Conservation (phyloP, 331 rosid species). For the Acacia concinna region DNA sequence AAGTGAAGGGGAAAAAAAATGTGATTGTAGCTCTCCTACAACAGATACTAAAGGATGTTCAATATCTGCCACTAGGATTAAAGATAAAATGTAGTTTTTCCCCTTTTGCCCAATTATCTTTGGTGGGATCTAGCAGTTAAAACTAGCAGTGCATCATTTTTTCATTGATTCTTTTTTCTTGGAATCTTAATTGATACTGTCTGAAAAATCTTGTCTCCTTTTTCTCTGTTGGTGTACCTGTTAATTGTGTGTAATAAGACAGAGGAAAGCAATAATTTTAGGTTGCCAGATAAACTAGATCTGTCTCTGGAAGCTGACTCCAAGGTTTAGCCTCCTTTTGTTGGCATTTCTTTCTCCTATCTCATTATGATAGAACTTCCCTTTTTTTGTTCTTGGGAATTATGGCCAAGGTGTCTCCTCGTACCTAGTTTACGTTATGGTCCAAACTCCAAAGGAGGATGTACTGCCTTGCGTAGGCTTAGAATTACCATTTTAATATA, state of each 20-base stretch:
- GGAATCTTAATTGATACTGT: constrained; percentile 49
- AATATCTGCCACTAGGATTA: constrained; percentile 78
- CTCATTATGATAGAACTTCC: background rate
- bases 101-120: constrained; percentile 48
- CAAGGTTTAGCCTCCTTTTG: background rate
- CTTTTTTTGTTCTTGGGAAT: background rate
- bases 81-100: constrained; percentile 60
- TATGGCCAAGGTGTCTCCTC: background rate
- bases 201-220: constrained; percentile 18
- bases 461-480: background rate
- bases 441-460: background rate
- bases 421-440: background rate
- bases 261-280: constrained; percentile 34
- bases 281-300: constrained; percentile 34
- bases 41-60: constrained; percentile 76
- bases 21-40: constrained; percentile 97
- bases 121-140: constrained; percentile 73
- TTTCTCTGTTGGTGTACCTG: constrained; percentile 26
- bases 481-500: background rate
- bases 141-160: constrained; percentile 76
- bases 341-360: background rate
- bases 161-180: constrained; percentile 84
- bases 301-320: constrained; percentile 22
- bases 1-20: constrained; percentile 66
- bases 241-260: constrained; percentile 43